Evolutionary conservation across 2,329 filamentous ascomycete genomes (phyloP).

Genomic region (Exophiala calicioides): DNA sequence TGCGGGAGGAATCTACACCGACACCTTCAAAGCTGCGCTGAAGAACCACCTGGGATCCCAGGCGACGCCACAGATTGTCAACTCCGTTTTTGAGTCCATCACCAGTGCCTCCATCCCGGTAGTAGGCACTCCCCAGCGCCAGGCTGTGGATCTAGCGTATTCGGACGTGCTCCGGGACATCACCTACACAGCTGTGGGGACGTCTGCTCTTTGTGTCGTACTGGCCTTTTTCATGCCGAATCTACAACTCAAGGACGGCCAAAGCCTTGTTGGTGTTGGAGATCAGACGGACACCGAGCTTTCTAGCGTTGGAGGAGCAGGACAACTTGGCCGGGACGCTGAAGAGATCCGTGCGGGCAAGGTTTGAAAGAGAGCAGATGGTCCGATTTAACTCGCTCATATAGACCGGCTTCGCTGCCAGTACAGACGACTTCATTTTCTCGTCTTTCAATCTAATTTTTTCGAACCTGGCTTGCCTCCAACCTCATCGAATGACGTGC

Average conservation of each 20-base stretch:
- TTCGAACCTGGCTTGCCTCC: no score
- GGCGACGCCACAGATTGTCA: background rate
- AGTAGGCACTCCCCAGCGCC: conserved; percentile 45
- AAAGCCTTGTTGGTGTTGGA: conserved; percentile 16
- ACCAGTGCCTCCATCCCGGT: conserved; percentile 35
- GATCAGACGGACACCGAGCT: background rate
- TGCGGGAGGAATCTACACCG: conserved; percentile 52
- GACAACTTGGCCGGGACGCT: no score
- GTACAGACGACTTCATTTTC: no score
- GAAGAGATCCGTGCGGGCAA: no score
- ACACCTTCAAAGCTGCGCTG: background rate
- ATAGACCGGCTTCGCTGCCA: no score
- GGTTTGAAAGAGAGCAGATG: no score
- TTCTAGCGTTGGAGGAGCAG: no score
- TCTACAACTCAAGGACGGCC: conserved; percentile 20
- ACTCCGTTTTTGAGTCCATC: background rate
- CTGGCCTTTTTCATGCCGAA: conserved; percentile 35
- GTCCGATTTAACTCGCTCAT: no score
- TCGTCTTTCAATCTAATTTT: no score
- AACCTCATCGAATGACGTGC: no score
- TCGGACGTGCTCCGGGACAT: conserved; percentile 39
- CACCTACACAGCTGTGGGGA: conserved; percentile 36
- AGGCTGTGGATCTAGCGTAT: conserved; percentile 46
- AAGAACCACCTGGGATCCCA: background rate
- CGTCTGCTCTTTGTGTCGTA: conserved; percentile 34